A percentile compares a stretch with the other conserved stretches of the same genome.
Evolutionary conservation across 805 yeast genomes (phyloP).

Genomic region (Sugiyamaella valdiviana): DNA sequence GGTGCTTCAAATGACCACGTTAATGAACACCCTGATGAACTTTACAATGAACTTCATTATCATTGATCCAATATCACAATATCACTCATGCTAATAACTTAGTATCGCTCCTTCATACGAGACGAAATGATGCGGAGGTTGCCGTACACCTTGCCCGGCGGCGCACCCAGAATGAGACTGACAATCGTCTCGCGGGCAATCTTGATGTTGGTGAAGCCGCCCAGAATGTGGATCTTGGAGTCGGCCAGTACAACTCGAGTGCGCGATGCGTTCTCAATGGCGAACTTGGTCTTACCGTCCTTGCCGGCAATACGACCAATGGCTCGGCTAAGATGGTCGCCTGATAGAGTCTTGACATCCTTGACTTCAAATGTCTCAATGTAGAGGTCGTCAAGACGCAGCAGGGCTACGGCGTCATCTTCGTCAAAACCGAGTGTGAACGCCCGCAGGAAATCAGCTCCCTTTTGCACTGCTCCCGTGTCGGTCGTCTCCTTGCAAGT

Average conservation of each 20-base stretch:
- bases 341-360: conserved; percentile 91
- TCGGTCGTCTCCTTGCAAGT: conserved; percentile 81
- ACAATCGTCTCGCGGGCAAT: conserved; percentile 99
- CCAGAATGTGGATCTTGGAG: conserved; percentile 90
- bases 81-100: conserved; percentile 11
- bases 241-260: conserved; percentile 97
- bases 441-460: conserved; percentile 94
- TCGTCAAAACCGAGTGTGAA: conserved; percentile 94
- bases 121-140: conserved; percentile 95
- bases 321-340: conserved; percentile 97
- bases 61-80: not conserved
- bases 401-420: conserved; percentile 92
- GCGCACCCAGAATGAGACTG: conserved; percentile 89
- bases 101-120: conserved; percentile 93
- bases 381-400: conserved; percentile 91
- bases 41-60: not conserved
- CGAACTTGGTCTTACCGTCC: conserved; percentile 97
- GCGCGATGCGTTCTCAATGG: conserved; percentile 96
- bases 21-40: too few relatives aligned
- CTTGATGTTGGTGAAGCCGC: conserved; percentile 94
- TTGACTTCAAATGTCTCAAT: conserved; percentile 95
- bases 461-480: conserved; percentile 92
- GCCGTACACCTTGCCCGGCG: conserved; percentile 98
- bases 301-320: conserved; percentile 99
- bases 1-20: too few relatives aligned